Evolutionary conservation across 1,284 basidiomycete genomes (phyloP), one percentile per base, ranked within the genome.

Genomic region (Cerioporus squamosus): DNA sequence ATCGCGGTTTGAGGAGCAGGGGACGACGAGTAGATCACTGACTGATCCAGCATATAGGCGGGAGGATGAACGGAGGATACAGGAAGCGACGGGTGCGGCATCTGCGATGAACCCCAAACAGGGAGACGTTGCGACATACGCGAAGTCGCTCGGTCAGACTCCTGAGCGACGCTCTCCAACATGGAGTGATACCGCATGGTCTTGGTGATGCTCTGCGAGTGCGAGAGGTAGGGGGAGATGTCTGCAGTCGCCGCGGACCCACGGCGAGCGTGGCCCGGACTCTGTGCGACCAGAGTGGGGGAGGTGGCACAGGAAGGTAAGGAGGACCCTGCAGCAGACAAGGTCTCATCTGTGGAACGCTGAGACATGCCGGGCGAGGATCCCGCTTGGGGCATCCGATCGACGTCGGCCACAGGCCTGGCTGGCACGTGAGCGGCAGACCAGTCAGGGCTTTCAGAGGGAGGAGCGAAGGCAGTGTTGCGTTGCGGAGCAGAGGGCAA

Each of bases 81-180:
- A 14, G 64, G 60, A 15, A 57, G 63, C 2, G 64, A 66, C 23
- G 54, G 38, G 24, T 49, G 51, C 22, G 56, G 45, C 29, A 54
- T 46, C 39, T 59, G 53, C 5, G 45, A 12, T 12, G 61, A 59
- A 10, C 24, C 26, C 14, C 48, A 44, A 68, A 54, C 45, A 2
- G 60, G 36, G 15, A 62, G 49, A 36, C 73, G 77, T 40, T 73
- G 75, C 22, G 72, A 66, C 36, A 82, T 68, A 9, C 76, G 75
- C 15, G 83, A 80, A 5, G 85, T 80, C 77, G 85, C 79, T 64
- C 81, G 77, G 8, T 84, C 85, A 2, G 88, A 88, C 69, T 92
- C 89, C 62, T 87, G 84, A 1, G 83, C 89, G 40, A 91, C 83
- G 18, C 81, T 79, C 69, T 93, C 90, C n/a, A 93, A 75, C 59